A percentile compares a stretch with the other conserved stretches of the same genome.
Conservation (phyloP, 495 filamentous ascomycete genomes). For the Bryoglossum gracile region DNA sequence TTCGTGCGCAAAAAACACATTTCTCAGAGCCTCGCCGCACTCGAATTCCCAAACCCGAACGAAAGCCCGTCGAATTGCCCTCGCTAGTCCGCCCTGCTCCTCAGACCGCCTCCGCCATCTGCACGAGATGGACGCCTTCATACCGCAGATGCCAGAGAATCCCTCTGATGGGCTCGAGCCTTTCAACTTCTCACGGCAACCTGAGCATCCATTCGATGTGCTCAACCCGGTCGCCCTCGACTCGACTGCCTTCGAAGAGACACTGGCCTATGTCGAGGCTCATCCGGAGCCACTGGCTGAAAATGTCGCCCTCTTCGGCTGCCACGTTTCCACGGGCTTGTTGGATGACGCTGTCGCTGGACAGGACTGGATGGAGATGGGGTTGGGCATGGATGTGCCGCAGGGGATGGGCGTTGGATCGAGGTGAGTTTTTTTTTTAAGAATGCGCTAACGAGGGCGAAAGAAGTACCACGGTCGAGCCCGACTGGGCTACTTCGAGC, state of each 20-base stretch:
- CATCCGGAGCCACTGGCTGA: slow-evolving; percentile 6
- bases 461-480: too few relatives aligned
- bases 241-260: slow-evolving; percentile 6
- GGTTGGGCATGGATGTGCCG: not conserved
- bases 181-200: slow-evolving; percentile 7
- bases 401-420: slow-evolving; percentile 4
- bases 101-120: slow-evolving; percentile 6
- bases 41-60: slow-evolving; percentile 1
- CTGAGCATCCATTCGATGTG: too few relatives aligned
- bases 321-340: not conserved
- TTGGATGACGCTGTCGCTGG: slow-evolving; percentile 4
- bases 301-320: not conserved
- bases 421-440: slow-evolving; percentile 16
- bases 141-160: not conserved
- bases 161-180: too few relatives aligned
- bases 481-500: too few relatives aligned
- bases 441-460: slow-evolving; percentile 12
- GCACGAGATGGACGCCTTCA: slow-evolving; percentile 4
- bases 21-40: slow-evolving; percentile 6
- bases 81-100: slow-evolving; percentile 9
- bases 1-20: not conserved
- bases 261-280: slow-evolving; percentile 6
- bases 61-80: not conserved
- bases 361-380: slow-evolving; percentile 4
- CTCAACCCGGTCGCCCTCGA: slow-evolving; percentile 12